These are phyloP conservation scores for Peterozyma toletana DNA, from an alignment of 805 yeast species.

Conservation along the genomic window DNA sequence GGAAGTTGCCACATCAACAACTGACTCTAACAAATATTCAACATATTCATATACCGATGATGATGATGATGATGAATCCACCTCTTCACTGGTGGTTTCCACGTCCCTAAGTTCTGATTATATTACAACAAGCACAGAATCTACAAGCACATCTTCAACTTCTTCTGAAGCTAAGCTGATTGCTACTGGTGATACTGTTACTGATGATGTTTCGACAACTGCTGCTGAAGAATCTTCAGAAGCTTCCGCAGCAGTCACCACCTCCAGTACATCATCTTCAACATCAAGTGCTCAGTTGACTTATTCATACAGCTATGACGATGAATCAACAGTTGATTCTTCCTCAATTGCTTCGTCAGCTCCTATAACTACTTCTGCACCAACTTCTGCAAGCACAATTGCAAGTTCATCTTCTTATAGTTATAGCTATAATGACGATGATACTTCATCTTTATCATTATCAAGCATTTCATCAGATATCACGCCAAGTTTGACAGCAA, in stretches of 20 bases:
- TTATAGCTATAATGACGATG: background rate
- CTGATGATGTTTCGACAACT: background rate
- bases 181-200: background rate
- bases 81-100: background rate
- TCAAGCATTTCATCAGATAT: background rate
- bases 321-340: background rate
- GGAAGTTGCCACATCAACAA: no score
- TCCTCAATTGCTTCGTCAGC: slow-evolving; percentile 3
- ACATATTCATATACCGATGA: slow-evolving; percentile 2
- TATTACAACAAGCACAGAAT: background rate
- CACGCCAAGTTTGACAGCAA: background rate
- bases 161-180: background rate
- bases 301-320: background rate
- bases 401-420: background rate
- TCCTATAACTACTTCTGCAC: slow-evolving; percentile 7
- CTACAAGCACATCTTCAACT: background rate
- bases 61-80: background rate
- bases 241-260: background rate
- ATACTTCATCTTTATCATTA: background rate
- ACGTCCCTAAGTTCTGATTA: background rate
- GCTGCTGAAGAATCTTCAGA: background rate
- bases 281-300: slow-evolving; percentile 1
- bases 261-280: background rate
- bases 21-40: background rate
- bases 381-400: slow-evolving; percentile 1